These are phyloP conservation scores for Melampsora americana DNA, from an alignment of 1,284 basidiomycete species.

Conservation along the genomic window DNA sequence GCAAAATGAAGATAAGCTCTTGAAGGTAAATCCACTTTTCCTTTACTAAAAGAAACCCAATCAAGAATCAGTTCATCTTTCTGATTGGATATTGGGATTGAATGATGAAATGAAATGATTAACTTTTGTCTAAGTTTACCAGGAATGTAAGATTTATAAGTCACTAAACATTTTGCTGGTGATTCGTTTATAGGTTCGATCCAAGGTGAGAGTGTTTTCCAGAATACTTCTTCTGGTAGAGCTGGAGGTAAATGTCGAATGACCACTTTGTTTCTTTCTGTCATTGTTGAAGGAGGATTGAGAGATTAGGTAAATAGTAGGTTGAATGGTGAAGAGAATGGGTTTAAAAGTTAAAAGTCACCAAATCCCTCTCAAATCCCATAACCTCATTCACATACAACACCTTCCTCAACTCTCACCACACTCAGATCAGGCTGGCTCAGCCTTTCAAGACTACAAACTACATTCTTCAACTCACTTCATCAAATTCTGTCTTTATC, in stretches of 20 bases:
- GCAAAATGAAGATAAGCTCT: constrained; percentile 84
- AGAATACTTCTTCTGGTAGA: constrained; percentile 85
- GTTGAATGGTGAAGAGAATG: too few relatives aligned
- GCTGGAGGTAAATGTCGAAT: constrained; percentile 85
- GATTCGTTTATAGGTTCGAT: constrained; percentile 72
- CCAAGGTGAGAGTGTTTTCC: constrained; percentile 83
- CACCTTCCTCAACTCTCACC: too few relatives aligned
- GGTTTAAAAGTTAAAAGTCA: too few relatives aligned
- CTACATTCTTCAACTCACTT: too few relatives aligned
- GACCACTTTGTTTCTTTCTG: constrained; percentile 68
- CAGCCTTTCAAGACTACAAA: too few relatives aligned
- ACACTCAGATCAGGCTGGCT: too few relatives aligned
- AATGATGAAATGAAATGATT: constrained; percentile 14
- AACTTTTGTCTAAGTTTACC: constrained; percentile 47
- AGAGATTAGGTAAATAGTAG: too few relatives aligned
- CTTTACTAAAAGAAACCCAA: constrained; percentile 8
- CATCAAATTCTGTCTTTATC: too few relatives aligned
- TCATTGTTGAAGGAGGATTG: not conserved
- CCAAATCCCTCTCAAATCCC: too few relatives aligned
- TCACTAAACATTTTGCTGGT: constrained; percentile 63
- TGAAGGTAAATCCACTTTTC: constrained; percentile 36
- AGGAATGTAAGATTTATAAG: constrained; percentile 23
- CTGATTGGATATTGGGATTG: not conserved
- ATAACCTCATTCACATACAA: too few relatives aligned
- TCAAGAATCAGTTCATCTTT: not conserved